Evolutionary conservation across 768 basidiomycete species (phyloP), one percentile per base, ranked within the genome.

Genomic region (Pleurotus tuoliensis): DNA sequence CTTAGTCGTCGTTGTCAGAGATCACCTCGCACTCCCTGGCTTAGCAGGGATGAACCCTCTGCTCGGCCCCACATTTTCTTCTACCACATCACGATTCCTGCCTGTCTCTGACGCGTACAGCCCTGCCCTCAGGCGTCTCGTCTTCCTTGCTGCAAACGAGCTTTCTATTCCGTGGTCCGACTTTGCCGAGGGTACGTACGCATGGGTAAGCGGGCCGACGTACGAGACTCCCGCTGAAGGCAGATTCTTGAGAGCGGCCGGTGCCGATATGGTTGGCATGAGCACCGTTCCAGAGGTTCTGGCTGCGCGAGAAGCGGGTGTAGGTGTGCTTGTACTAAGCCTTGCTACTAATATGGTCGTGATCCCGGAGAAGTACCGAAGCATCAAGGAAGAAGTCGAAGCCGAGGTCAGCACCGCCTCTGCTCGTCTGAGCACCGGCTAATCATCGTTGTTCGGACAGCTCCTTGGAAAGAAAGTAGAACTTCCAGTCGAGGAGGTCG

Each of bases 231-330:
- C 88, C 2, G 92, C 91, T 0, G 93, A 96, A 63, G 93, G 92
- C 30, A 76, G 86, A 47, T 85, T 94, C 71, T 72, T 95, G 40
- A 74, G 88, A 13, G 70, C 72, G 6, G 84, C 82, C 0, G 93
- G 93, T 3, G 93, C 88, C 1, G 91, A 92, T 62, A 88, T 94
- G n/a, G 93, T 94, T 1, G 93, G 93, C 1, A 95, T 95, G 93
- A 92, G 90, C 62, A 95, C 94, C 0, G 82, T 94, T 13, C 93
- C 92, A 0, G 93, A 95, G 70, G 93, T 95, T 22, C 74, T 94
- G 20, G 88, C 84, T 0, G 93, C 88, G 7, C 71, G 83, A 47
- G 85, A 92, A 65, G 88, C 86, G 64, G 88, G 86, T 0, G 62
- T 95, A 55, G 80, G 89, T 54, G 83, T 89, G 51, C 75, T 90